phyloP scores from a whole-genome alignment of 768 basidiomycete species.

The Psilocybe subaeruginosa region DNA sequence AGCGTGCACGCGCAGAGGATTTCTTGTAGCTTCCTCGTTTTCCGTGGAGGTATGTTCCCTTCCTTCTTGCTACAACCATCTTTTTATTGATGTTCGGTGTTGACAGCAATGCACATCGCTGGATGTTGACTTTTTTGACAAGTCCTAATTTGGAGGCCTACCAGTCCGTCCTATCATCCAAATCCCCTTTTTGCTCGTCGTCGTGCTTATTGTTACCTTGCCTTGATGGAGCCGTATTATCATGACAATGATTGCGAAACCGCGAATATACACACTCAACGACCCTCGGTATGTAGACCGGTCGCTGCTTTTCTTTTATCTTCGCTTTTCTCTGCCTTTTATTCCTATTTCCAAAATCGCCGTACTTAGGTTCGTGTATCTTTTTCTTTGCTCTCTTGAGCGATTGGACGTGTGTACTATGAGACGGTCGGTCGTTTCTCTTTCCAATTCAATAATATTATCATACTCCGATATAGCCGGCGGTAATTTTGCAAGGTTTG shows the following conservation, averaged over 20 bases:
- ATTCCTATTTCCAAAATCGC: slow-evolving; percentile 7
- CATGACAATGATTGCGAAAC: slow-evolving; percentile 2
- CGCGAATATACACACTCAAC: not conserved
- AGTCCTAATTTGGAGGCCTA: slow-evolving; percentile 13
- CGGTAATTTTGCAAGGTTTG: not conserved
- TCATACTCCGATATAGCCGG: slow-evolving; percentile 21
- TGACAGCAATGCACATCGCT: not conserved
- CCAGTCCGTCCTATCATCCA: slow-evolving; percentile 27
- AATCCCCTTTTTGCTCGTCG: slow-evolving; percentile 10
- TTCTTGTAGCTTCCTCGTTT: slow-evolving; percentile 50
- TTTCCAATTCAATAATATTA: slow-evolving; percentile 20
- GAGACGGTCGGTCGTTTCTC: slow-evolving; percentile 24
- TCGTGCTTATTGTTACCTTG: slow-evolving; percentile 16
- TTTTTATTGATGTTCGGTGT: not conserved
- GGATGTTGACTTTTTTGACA: not conserved
- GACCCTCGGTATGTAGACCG: not conserved
- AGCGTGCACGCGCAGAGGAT: slow-evolving; percentile 86
- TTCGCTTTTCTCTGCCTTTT: slow-evolving; percentile 2
- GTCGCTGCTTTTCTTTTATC: slow-evolving; percentile 17
- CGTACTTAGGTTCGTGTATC: slow-evolving; percentile 30
- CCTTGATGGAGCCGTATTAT: slow-evolving; percentile 8
- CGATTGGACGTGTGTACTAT: slow-evolving; percentile 7
- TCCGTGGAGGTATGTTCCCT: not conserved
- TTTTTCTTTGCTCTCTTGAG: slow-evolving; percentile 5
- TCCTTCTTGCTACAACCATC: not conserved